Percentiles rank a stretch among this genome's conserved stretches.
These are phyloP conservation scores for Deinandra increscens DNA, from an alignment of 129 eudicot species.

Conservation along the genomic window DNA sequence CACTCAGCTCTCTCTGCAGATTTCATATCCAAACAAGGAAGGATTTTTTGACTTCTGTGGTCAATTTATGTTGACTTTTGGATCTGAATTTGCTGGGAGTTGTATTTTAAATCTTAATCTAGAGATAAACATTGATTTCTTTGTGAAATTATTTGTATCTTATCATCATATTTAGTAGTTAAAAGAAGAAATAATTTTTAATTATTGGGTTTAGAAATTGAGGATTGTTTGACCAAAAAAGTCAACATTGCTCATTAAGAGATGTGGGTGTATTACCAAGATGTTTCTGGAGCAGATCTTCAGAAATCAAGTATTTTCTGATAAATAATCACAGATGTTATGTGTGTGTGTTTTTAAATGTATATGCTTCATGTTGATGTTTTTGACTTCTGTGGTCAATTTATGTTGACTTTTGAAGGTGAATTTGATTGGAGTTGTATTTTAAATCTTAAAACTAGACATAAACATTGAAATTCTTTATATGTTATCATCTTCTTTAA, in stretches of 20 bases:
- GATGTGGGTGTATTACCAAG: no score
- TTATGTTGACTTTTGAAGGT: background rate
- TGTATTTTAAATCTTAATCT: background rate
- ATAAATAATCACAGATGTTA: no score
- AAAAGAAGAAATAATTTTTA: no score
- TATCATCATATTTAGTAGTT: no score
- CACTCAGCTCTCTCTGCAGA: background rate
- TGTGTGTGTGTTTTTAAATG: no score
- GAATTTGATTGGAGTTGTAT: no score
- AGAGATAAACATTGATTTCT: background rate
- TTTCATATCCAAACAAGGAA: background rate
- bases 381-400: background rate
- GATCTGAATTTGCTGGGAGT: background rate
- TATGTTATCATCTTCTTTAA: no score
- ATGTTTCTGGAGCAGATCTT: background rate
- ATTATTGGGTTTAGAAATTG: no score
- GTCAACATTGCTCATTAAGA: no score
- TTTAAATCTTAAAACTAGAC: background rate
- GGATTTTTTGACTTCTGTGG: background rate
- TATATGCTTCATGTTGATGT: background rate
- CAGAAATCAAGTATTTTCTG: background rate
- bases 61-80: background rate
- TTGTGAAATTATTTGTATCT: no score
- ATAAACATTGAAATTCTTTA: background rate
- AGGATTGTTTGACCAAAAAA: background rate